These are phyloP conservation scores for Saccharomycopsis fermentans DNA, from an alignment of 805 yeast genomes.

Conservation along the genomic window DNA sequence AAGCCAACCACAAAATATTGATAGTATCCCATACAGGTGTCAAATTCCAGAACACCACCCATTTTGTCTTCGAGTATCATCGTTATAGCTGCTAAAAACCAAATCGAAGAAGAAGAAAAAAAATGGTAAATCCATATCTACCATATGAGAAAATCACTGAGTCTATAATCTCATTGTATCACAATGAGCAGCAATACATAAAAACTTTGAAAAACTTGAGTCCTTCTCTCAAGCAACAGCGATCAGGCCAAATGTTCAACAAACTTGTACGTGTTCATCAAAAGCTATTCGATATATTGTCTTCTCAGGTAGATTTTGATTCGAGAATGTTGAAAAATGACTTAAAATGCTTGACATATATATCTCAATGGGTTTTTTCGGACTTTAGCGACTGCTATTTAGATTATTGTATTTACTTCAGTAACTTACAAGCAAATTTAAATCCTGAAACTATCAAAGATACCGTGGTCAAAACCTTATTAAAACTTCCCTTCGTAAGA, in stretches of 20 bases:
- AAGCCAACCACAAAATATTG: no score
- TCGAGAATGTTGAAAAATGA: slow-evolving; percentile 5
- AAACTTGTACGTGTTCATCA: background rate
- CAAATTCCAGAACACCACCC: no score
- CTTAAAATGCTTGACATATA: slow-evolving; percentile 12
- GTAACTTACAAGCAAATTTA: background rate
- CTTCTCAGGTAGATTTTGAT: background rate
- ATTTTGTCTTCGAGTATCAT: no score
- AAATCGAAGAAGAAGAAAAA: no score
- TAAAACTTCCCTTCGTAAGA: slow-evolving; percentile 16
- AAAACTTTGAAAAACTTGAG: background rate
- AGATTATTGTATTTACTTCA: slow-evolving; percentile 5
- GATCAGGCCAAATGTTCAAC: background rate
- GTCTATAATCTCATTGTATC: background rate
- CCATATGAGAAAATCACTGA: background rate
- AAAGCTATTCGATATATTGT: background rate
- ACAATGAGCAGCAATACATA: background rate
- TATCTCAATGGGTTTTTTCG: slow-evolving; percentile 11
- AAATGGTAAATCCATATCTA: background rate
- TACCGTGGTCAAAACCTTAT: background rate
- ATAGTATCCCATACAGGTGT: no score
- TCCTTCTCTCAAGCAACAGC: background rate
- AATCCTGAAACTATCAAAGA: background rate
- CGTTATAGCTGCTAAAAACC: no score
- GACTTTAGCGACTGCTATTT: slow-evolving; percentile 10